Evolutionary conservation across 305 asterid species (phyloP).

Genomic region (Solanum aculeatissimum): DNA sequence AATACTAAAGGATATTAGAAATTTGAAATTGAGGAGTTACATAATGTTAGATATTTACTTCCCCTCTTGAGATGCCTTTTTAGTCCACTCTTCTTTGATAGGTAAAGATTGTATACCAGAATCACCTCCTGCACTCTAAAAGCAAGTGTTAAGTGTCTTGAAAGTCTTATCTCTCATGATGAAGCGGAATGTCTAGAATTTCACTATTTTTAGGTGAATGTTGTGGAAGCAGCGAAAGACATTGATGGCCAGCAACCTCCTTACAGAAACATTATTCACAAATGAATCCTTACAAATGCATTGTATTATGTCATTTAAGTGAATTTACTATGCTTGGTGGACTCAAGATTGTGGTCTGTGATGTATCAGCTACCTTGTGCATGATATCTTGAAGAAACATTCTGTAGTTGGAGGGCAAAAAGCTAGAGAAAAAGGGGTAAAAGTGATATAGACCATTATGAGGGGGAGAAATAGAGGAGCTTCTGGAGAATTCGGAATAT

Average conservation of each 20-base stretch:
- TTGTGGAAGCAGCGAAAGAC: neutral
- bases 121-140: neutral
- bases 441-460: neutral
- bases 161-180: neutral
- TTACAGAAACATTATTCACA: neutral
- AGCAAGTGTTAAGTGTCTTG: neutral
- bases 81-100: neutral
- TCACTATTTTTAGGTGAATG: neutral
- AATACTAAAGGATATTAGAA: neutral
- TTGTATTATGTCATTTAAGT: neutral
- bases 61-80: neutral
- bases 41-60: neutral
- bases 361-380: neutral
- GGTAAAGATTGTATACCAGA: neutral
- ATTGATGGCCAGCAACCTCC: neutral
- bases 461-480: neutral
- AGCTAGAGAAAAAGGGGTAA: neutral
- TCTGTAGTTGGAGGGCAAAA: neutral
- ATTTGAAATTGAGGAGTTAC: neutral
- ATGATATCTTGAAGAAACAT: neutral
- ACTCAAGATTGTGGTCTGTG: neutral
- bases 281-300: neutral
- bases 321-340: neutral
- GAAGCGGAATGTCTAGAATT: neutral
- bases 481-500: neutral